phyloP scores from a whole-genome alignment of 352 stramenopile species.

The Globisporangium heterothallicum region DNA sequence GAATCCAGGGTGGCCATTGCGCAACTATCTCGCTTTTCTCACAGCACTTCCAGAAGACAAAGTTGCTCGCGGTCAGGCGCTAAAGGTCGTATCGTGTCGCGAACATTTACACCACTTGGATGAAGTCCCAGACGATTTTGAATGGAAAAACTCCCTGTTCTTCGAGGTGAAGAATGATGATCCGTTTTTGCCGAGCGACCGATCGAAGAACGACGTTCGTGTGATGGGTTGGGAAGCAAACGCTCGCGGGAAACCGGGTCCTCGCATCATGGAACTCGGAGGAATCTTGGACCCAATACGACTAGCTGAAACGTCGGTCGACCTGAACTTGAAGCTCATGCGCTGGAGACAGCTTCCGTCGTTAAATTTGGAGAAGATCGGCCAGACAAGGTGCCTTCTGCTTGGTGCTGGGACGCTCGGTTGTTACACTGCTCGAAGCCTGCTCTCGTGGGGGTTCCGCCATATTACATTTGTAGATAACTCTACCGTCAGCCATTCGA shows the following conservation, averaged over 20 bases:
- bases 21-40: constrained; percentile 79
- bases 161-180: constrained; percentile 45
- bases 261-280: constrained; percentile 70
- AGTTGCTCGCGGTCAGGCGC: constrained; percentile 20
- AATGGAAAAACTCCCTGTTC: constrained; percentile 51
- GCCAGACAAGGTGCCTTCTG: constrained; percentile 91
- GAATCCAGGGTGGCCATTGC: constrained; percentile 85
- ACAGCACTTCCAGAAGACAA: constrained; percentile 30
- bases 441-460: constrained; percentile 97
- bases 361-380: constrained; percentile 90
- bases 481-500: constrained; percentile 96
- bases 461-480: constrained; percentile 98
- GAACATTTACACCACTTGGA: constrained; percentile 60
- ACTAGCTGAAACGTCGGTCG: constrained; percentile 93
- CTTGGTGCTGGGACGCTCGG: constrained; percentile 96
- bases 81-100: constrained; percentile 66
- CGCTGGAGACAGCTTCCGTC: constrained; percentile 95
- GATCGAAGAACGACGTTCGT: constrained; percentile 25
- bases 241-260: constrained; percentile 60
- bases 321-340: constrained; percentile 99
- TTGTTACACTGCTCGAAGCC: constrained; percentile 92
- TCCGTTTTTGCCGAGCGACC: constrained; percentile 24
- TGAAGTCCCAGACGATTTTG: constrained; percentile 30
- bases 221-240: constrained; percentile 77
- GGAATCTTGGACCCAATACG: constrained; percentile 76